Evolutionary conservation across 805 yeast genomes (phyloP).

Genomic region (Jamesozyma hellenica): DNA sequence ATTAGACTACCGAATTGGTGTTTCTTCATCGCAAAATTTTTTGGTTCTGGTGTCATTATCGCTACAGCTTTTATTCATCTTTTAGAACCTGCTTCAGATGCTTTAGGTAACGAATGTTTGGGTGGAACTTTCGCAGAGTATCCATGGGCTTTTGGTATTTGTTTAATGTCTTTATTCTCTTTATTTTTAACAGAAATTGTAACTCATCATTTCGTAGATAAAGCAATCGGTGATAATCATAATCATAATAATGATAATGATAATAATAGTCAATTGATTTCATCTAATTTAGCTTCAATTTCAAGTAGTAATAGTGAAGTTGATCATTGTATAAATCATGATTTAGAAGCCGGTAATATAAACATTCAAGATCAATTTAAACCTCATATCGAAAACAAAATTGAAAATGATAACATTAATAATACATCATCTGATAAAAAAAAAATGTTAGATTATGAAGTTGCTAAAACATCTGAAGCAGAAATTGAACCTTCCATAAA

Average conservation of each 20-base stretch:
- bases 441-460: no score
- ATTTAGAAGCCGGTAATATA: no score
- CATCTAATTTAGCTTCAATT: background rate
- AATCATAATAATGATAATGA: background rate
- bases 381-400: no score
- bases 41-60: slow-evolving; percentile 77
- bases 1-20: slow-evolving; percentile 51
- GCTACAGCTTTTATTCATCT: slow-evolving; percentile 76
- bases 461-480: no score
- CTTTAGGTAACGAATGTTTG: slow-evolving; percentile 44
- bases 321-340: no score
- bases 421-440: no score
- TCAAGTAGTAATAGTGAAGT: background rate
- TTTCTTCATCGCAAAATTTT: slow-evolving; percentile 60
- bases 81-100: slow-evolving; percentile 57
- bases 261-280: background rate
- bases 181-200: slow-evolving; percentile 43
- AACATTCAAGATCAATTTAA: no score
- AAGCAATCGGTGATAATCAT: slow-evolving; percentile 17
- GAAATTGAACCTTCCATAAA: no score
- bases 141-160: slow-evolving; percentile 49
- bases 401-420: no score
- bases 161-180: slow-evolving; percentile 37
- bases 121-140: slow-evolving; percentile 48
- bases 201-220: slow-evolving; percentile 36